Evolutionary conservation across 345 rosid genomes (phyloP).

Genomic region (Eutrema japonicum): DNA sequence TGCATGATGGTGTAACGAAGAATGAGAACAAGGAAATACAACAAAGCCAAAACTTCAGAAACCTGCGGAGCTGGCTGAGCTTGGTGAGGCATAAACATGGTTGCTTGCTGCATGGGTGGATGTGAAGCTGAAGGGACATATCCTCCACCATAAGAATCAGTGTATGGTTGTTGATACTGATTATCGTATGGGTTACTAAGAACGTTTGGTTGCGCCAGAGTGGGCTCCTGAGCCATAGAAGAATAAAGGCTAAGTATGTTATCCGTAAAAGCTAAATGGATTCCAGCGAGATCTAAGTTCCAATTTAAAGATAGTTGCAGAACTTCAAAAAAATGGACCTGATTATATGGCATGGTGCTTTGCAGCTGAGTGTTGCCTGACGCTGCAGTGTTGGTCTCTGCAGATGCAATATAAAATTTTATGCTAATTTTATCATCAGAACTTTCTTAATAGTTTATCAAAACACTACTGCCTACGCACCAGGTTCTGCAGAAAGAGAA

Average conservation of each 20-base stretch:
- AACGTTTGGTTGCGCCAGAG: constrained; percentile 51
- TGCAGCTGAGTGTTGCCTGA: constrained; percentile 51
- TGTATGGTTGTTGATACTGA: constrained; percentile 61
- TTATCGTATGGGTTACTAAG: constrained; percentile 59
- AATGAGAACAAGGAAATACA: constrained; percentile 23
- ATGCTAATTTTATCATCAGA: constrained; percentile 17
- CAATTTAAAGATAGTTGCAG: constrained; percentile 13
- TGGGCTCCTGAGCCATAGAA: constrained; percentile 35
- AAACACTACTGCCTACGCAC: constrained; percentile 46
- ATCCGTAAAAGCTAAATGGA: constrained; percentile 7
- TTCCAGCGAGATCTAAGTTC: constrained; percentile 24
- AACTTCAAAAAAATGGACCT: constrained; percentile 26
- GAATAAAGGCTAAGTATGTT: constrained; percentile 41
- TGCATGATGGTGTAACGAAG: constrained; percentile 19
- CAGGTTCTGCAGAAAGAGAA: constrained; percentile 71
- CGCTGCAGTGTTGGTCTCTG: constrained; percentile 51
- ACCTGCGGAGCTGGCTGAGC: constrained; percentile 70
- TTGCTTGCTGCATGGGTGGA: constrained; percentile 54
- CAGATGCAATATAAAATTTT: constrained; percentile 50
- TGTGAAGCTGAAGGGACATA: constrained; percentile 54
- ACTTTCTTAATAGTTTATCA: background rate
- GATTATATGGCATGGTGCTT: constrained; percentile 39
- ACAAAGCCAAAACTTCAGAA: constrained; percentile 35
- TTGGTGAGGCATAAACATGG: constrained; percentile 75
- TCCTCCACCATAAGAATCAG: constrained; percentile 54